Evolutionary conservation across 1,284 basidiomycete species (phyloP).

Genomic region (Boletus albobrunnescens): DNA sequence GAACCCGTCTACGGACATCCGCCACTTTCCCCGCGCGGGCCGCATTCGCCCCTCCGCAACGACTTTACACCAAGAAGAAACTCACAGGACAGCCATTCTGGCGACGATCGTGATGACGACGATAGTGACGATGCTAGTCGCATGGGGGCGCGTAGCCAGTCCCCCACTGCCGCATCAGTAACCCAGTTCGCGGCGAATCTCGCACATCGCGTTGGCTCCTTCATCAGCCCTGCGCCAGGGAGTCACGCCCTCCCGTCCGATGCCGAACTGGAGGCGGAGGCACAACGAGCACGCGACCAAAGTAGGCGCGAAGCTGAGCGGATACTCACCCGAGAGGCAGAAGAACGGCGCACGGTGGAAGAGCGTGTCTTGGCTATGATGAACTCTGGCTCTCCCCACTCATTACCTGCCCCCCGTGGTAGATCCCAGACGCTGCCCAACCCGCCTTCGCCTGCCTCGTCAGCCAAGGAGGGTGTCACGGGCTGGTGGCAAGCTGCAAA

Average conservation of each 20-base stretch:
- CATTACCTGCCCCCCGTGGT: conserved; percentile 49
- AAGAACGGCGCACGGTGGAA: conserved; percentile 62
- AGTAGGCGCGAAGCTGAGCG: conserved; percentile 71
- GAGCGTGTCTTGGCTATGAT: conserved; percentile 72
- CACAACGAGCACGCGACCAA: conserved; percentile 65
- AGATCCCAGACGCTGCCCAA: conserved; percentile 53
- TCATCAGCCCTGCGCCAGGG: conserved; percentile 52
- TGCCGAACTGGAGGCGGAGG: conserved; percentile 75
- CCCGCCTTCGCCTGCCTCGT: conserved; percentile 57
- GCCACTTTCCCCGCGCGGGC: conserved; percentile 36
- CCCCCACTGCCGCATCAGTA: conserved; percentile 59
- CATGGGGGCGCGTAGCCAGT: conserved; percentile 41
- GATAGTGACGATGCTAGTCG: conserved; percentile 41
- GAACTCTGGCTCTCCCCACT: conserved; percentile 36
- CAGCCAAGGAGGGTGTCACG: conserved; percentile 50
- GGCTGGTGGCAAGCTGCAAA: conserved; percentile 71
- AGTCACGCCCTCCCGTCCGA: conserved; percentile 51
- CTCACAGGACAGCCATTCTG: conserved; percentile 54
- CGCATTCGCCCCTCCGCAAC: conserved; percentile 67
- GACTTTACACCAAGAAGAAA: conserved; percentile 35
- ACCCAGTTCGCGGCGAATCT: conserved; percentile 67
- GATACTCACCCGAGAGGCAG: conserved; percentile 66
- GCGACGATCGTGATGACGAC: conserved; percentile 41
- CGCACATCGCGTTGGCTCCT: conserved; percentile 61
- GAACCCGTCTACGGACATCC: conserved; percentile 35